Evolutionary conservation across 129 eudicot genomes (phyloP), one percentile per base, ranked within the genome.

Genomic region (Saposhnikovia divaricata): DNA sequence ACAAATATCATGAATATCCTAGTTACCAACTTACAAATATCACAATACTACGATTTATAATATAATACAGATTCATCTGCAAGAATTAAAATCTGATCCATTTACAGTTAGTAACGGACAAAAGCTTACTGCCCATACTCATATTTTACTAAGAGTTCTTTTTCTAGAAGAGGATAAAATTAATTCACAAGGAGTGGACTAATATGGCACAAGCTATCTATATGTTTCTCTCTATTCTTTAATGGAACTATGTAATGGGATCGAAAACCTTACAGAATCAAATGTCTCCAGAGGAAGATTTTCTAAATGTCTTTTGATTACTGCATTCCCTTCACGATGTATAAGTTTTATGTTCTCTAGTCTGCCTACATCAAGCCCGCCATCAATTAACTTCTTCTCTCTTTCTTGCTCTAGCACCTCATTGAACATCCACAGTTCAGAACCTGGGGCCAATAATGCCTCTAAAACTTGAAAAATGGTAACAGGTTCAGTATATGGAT

Each of bases 11-110:
- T 44, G 19, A 23, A 55, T 4, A n/a, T 12, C 28, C 25, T 45
- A 37, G n/a, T n/a, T n/a, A n/a, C n/a, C n/a, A n/a, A n/a, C n/a
- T n/a, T n/a, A n/a, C n/a, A n/a, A n/a, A n/a, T n/a, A n/a, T n/a
- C n/a, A n/a, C n/a, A n/a, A n/a, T n/a, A n/a, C n/a, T n/a, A n/a
- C n/a, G n/a, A n/a, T n/a, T n/a, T n/a, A n/a, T n/a, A n/a, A n/a
- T n/a, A n/a, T n/a, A n/a, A n/a, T 12, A 95, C 86, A 19, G 97
- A 92, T 87, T 95, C 99, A 86, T 95, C 99, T 95, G 99, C 99
- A 88, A 95, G 99, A 87, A 95, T 95, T 71, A 95, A 75, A 79
- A 95, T 95, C 97, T 95, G 90, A 27, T 87, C 81, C 83, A 81
- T 82, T 79, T 78, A 85, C 88, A 87, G 97, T 94, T 92, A 94